Base-by-base conservation (phyloP, 2,329 filamentous ascomycete genomes). In the Lomentospora prolificans region DNA sequence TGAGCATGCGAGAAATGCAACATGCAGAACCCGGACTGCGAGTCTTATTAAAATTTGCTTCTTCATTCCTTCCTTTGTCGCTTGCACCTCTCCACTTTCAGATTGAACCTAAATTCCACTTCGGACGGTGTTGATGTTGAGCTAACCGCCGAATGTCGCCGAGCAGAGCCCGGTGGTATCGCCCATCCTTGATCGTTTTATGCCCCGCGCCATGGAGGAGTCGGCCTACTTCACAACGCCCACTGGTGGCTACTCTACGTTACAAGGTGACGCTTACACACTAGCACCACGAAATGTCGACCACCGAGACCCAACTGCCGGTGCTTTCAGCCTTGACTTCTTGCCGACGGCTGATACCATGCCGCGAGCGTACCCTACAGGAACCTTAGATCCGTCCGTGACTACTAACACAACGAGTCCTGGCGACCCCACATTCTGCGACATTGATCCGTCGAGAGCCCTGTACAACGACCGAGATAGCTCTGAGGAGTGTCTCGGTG, bases 401-500 rank as follows among this genome's bases (percentile, higher is more conserved):
- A 55, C 52, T 22, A 54, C 52, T 19, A 44, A 28, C 28, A 51
- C 50, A 14, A 51, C 50, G 25, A 54, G 52, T 25, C 52, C 52
- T 14, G 52, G 52, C 24, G 52, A 44, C 25, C 36, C 52, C 24
- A 28, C 52, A 10, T 54, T 54, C 36, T 46, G 52, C 14, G 52
- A 54, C 36, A 54, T 54, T 19, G 52, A 55, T 31, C 53, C 53
- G 14, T 50, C 53, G 17, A 33, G 30, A 30, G 53, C 46, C 5
- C 28, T 55, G 3, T 55, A 55, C 28, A 55, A 54, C 19, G 44
- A 30, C 25, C 39, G 54, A 25, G 54, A 56, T 25, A 56, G 54
- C 33, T 56, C 54, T 25, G 54, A 56, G 46, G 54, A 56, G n/a
- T 44, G 46, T 33, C 31, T 56, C 30, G 12, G 28, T 6, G 54